phyloP scores from a whole-genome alignment of 495 filamentous ascomycete genomes.

The Penicillium malachiteum region DNA sequence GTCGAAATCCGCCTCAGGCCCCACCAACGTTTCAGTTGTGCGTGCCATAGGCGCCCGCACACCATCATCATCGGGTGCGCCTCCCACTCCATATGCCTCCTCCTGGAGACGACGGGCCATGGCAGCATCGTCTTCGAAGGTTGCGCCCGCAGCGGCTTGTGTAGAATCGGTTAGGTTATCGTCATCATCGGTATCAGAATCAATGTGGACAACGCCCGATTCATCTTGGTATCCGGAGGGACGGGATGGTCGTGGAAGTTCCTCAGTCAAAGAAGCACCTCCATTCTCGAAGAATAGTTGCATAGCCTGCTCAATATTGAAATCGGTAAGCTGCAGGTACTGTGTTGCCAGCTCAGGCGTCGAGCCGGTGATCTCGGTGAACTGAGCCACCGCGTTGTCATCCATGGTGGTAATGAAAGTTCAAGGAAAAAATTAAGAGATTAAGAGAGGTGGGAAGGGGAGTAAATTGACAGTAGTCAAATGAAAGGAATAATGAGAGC shows the following conservation, averaged over 20 bases:
- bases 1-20: slow-evolving; percentile 59
- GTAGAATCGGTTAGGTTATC: slow-evolving; percentile 6
- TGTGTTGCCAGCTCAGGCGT: slow-evolving; percentile 64
- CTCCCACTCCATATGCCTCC: slow-evolving; percentile 71
- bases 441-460: slow-evolving; percentile 39
- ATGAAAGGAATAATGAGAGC: not conserved
- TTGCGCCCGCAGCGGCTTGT: slow-evolving; percentile 12
- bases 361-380: slow-evolving; percentile 64
- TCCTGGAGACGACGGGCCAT: slow-evolving; percentile 90
- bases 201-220: slow-evolving; percentile 66
- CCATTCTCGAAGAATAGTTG: slow-evolving; percentile 85
- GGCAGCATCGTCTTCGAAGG: slow-evolving; percentile 84
- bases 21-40: slow-evolving; percentile 88
- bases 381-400: slow-evolving; percentile 48
- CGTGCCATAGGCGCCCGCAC: slow-evolving; percentile 89
- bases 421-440: slow-evolving; percentile 21
- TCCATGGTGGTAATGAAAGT: slow-evolving; percentile 60
- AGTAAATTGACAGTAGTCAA: slow-evolving; percentile 7
- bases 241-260: slow-evolving; percentile 30
- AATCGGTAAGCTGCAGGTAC: slow-evolving; percentile 80
- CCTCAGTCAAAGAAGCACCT: slow-evolving; percentile 51
- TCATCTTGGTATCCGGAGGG: slow-evolving; percentile 46
- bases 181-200: slow-evolving; percentile 70
- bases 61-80: slow-evolving; percentile 30
- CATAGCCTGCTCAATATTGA: slow-evolving; percentile 79